phyloP scores from a whole-genome alignment of 1,284 basidiomycete genomes.

The Trametes pubescens region DNA sequence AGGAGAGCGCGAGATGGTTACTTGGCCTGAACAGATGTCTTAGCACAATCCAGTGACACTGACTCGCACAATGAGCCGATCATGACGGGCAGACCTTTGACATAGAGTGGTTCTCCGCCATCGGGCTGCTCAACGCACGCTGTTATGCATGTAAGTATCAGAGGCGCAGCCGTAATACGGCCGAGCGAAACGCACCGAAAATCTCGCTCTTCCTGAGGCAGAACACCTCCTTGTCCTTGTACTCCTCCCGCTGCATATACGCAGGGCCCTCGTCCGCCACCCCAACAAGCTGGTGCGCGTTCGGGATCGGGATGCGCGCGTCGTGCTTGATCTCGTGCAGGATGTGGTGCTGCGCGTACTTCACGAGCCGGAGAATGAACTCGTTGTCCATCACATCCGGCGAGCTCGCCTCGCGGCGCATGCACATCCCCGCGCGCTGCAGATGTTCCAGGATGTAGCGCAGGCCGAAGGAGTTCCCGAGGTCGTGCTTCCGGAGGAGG shows the following conservation, averaged over 20 bases:
- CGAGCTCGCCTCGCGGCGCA: slow-evolving; percentile 45
- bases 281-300: slow-evolving; percentile 74
- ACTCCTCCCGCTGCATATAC: slow-evolving; percentile 53
- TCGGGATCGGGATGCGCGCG: slow-evolving; percentile 71
- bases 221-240: slow-evolving; percentile 54
- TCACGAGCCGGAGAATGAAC: slow-evolving; percentile 62
- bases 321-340: slow-evolving; percentile 76
- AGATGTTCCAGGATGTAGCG: slow-evolving; percentile 59
- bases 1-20: slow-evolving; percentile 70
- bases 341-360: slow-evolving; percentile 65
- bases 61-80: neutral
- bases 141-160: slow-evolving; percentile 34
- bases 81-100: slow-evolving; percentile 53
- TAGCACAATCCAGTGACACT: neutral
- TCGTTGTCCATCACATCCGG: slow-evolving; percentile 24
- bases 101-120: slow-evolving; percentile 54
- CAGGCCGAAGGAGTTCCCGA: slow-evolving; percentile 64
- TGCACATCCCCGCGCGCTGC: slow-evolving; percentile 54
- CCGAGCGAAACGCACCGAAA: slow-evolving; percentile 56
- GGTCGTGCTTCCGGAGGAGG: slow-evolving; percentile 56
- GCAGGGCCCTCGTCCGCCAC: slow-evolving; percentile 81
- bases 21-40: slow-evolving; percentile 39
- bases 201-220: slow-evolving; percentile 61
- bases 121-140: slow-evolving; percentile 62
- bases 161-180: neutral